These are phyloP conservation scores for Diaporthe sp. DNA, from an alignment of 2,329 filamentous ascomycete species.

Conservation along the genomic window DNA sequence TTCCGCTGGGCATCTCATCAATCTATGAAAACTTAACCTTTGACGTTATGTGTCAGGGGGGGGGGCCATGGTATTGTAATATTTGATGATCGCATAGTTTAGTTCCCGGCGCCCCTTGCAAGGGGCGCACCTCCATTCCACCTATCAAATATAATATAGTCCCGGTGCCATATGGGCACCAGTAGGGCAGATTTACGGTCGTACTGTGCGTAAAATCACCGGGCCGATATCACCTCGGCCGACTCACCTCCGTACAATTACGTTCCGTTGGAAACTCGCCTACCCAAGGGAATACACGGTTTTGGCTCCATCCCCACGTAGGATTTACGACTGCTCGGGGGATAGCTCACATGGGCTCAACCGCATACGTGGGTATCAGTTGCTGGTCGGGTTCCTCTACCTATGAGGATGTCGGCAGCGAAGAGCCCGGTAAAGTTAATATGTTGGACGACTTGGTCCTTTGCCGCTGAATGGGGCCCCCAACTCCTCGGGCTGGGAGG, in stretches of 20 bases:
- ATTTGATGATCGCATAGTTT: not conserved
- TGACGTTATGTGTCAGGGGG: not conserved
- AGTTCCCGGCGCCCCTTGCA: constrained; percentile 4
- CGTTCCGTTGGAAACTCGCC: not conserved
- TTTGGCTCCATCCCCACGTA: not conserved
- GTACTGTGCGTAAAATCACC: not conserved
- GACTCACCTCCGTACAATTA: not conserved
- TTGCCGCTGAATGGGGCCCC: not conserved
- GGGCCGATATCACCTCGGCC: constrained; percentile 10
- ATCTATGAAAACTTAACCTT: not conserved
- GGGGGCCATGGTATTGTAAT: not conserved
- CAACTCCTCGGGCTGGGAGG: not conserved
- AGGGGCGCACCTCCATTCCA: not conserved
- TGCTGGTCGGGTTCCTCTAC: not conserved
- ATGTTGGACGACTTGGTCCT: not conserved
- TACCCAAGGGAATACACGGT: not conserved
- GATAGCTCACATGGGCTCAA: not conserved
- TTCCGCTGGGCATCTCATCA: not conserved
- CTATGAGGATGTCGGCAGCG: not conserved
- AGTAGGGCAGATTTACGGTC: not conserved
- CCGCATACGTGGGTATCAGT: too few species aligned
- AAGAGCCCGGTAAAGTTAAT: not conserved
- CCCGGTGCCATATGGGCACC: not conserved
- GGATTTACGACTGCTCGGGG: not conserved
- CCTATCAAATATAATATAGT: not conserved